phyloP scores from a whole-genome alignment of 148 eudicot species.

The Vaccinium macrocarpon region DNA sequence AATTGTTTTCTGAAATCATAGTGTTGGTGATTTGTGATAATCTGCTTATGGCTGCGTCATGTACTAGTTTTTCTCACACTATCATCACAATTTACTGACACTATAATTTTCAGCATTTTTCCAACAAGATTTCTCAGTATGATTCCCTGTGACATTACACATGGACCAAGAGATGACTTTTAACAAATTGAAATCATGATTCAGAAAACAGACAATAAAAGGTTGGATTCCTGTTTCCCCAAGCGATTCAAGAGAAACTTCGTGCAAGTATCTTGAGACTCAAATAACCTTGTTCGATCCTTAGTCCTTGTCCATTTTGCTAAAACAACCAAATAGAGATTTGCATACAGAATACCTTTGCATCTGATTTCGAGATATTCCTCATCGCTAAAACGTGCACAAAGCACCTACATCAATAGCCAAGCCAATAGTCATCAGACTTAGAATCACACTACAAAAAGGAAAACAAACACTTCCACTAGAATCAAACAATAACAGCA shows the following conservation, averaged over 20 bases:
- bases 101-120: background rate
- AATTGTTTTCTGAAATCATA: no score
- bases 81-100: no score
- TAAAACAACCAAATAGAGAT: background rate
- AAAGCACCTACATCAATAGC: constrained; percentile 55
- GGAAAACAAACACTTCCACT: constrained; percentile 6
- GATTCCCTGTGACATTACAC: background rate
- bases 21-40: no score
- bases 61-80: no score
- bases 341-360: constrained; percentile 48
- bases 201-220: background rate
- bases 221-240: background rate
- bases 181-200: background rate
- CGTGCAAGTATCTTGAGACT: background rate
- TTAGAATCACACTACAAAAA: background rate
- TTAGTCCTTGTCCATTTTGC: background rate
- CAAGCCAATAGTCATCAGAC: background rate
- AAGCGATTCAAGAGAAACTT: background rate
- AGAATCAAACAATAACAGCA: background rate
- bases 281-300: no score
- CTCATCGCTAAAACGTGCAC: constrained; percentile 81
- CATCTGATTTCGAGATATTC: constrained; percentile 76
- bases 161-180: background rate
- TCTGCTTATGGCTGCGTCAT: no score
- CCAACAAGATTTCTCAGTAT: background rate